A percentile compares a stretch with the other conserved stretches of the same genome.
Conservation (phyloP, 2,329 filamentous ascomycete species). For the Thermoascus crustaceus region DNA sequence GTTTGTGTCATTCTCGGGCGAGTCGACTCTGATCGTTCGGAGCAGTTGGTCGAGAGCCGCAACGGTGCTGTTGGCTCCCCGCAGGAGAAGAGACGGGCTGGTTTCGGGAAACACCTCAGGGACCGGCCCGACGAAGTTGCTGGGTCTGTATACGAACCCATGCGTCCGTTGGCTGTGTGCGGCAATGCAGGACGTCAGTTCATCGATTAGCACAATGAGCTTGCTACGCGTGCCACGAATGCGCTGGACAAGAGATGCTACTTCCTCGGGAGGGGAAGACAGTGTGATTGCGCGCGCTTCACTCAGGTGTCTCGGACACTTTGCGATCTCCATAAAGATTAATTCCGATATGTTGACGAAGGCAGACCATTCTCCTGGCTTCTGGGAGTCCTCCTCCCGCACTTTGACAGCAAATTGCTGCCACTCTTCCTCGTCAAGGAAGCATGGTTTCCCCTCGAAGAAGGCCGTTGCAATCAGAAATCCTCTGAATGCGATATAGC, state of each 20-base stretch:
- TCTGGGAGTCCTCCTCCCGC: slow-evolving; percentile 18
- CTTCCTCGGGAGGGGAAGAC: neutral
- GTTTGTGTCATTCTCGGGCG: slow-evolving; percentile 3
- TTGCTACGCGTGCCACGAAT: slow-evolving; percentile 12
- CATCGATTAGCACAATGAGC: slow-evolving; percentile 7
- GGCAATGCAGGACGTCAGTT: slow-evolving; percentile 14
- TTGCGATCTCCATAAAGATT: slow-evolving; percentile 20
- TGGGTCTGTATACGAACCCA: slow-evolving; percentile 14
- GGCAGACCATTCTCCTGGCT: slow-evolving; percentile 16
- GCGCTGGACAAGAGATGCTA: slow-evolving; percentile 8
- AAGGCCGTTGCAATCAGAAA: slow-evolving; percentile 29
- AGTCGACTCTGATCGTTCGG: slow-evolving; percentile 8
- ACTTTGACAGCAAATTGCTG: slow-evolving; percentile 16
- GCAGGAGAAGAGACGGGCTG: slow-evolving; percentile 17
- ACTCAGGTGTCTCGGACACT: slow-evolving; percentile 21
- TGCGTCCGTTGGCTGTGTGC: slow-evolving; percentile 17
- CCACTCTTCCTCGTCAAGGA: slow-evolving; percentile 29
- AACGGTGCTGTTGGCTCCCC: slow-evolving; percentile 17
- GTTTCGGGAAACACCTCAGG: slow-evolving; percentile 17
- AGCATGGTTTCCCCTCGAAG: slow-evolving; percentile 25
- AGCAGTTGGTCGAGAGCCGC: slow-evolving; percentile 13
- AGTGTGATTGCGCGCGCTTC: slow-evolving; percentile 12
- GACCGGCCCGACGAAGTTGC: slow-evolving; percentile 17
- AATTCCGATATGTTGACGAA: slow-evolving; percentile 17
- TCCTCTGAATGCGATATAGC: slow-evolving; percentile 30